Evolutionary conservation across 2,329 filamentous ascomycete species (phyloP).

Genomic region (Diaporthe caulivora): DNA sequence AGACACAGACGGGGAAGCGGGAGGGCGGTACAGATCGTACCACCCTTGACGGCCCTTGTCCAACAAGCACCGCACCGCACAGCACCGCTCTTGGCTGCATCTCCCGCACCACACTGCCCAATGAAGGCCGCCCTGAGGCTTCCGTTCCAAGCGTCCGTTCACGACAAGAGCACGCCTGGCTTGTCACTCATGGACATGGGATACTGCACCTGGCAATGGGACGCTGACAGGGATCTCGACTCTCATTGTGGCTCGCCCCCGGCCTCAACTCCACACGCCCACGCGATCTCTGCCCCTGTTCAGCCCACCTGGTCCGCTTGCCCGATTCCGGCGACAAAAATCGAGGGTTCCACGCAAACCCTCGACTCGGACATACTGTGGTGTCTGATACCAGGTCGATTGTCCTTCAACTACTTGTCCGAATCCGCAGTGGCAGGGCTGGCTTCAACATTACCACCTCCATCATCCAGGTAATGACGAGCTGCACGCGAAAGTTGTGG

Average conservation of each 20-base stretch:
- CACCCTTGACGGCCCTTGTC: conserved; percentile 30
- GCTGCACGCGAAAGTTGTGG: not conserved
- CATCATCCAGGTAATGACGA: not conserved
- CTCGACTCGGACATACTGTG: conserved; percentile 5
- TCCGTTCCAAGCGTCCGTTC: conserved; percentile 19
- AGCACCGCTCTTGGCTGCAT: conserved; percentile 25
- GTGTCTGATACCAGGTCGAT: not conserved
- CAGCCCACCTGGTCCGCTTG: conserved; percentile 31
- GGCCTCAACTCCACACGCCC: conserved; percentile 34
- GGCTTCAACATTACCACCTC: not conserved
- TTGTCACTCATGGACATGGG: conserved; percentile 25
- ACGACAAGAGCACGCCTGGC: conserved; percentile 8
- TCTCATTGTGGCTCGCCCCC: conserved; percentile 11
- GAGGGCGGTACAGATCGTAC: conserved; percentile 36
- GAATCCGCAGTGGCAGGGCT: not conserved
- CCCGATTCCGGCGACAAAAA: conserved; percentile 34
- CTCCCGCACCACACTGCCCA: conserved; percentile 30
- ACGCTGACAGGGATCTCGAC: conserved; percentile 15
- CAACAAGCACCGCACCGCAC: conserved; percentile 26
- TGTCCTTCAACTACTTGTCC: not conserved
- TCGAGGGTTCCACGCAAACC: conserved; percentile 7
- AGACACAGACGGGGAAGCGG: conserved; percentile 32
- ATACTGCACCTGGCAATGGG: not conserved
- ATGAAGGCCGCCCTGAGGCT: conserved; percentile 7
- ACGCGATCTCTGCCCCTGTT: conserved; percentile 38